Evolutionary conservation across 257 asterid species (phyloP), one percentile per base, ranked within the genome.

Genomic region (Nicotiana attenuata): DNA sequence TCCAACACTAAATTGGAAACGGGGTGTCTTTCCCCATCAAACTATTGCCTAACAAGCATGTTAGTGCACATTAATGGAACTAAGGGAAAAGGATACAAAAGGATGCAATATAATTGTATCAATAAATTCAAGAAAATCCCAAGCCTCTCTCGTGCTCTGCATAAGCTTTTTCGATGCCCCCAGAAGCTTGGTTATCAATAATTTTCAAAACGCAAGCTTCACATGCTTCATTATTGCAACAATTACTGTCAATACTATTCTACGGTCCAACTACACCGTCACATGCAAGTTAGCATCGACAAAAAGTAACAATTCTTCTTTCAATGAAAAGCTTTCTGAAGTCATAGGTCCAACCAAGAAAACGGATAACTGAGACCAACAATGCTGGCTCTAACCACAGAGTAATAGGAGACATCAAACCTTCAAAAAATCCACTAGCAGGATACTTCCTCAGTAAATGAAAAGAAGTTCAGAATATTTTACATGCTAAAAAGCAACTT

Each of bases 231-330:
- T 38, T n/a, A 38, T 65, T 20, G n/a, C n/a, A 68, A n/a, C 19
- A 68, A 38, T 38, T 68, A 38, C 56, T 35, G 56, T 68, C 56
- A 68, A 68, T 35, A 53, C 55, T n/a, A 68, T 41, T n/a, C 29
- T 35, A 68, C 5, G 0, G 28, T 35, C 55, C 77, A 68, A n/a
- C 56, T 68, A 68, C 56, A 19, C n/a, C 24, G 19, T 38, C n/a
- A 68, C 56, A 68, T 68, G 77, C 77, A 68, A 38, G 56, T 38
- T 68, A 15, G 77, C 56, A 68, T 68, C 41, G 14, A 38, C 77
- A 35, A n/a, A 14, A 68, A 38, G 56, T 38, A 68, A n/a, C 31
- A 38, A 35, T 19, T 68, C 29, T 38, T 68, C 77, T 33, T 38
- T 17, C 9, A 38, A 68, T 19, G 29, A 38, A 68, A 68, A 68